Percentiles rank a stretch among this genome's conserved stretches.
phyloP scores from a whole-genome alignment of 768 basidiomycete species.

The Trametes cingulata region DNA sequence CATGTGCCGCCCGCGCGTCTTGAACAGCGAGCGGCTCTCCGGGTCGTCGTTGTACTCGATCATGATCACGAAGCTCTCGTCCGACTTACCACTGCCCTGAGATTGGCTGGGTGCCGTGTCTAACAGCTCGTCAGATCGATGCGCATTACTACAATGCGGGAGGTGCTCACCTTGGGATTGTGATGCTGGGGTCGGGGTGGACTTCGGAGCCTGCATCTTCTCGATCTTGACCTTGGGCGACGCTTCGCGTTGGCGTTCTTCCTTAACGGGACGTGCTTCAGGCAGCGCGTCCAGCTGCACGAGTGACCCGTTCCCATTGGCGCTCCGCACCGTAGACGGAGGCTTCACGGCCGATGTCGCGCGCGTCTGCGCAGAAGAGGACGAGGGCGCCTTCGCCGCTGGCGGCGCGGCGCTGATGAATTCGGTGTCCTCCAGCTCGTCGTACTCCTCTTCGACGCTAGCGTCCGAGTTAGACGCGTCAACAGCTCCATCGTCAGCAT shows the following conservation, averaged over 20 bases:
- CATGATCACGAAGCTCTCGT: slow-evolving; percentile 24
- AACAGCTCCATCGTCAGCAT: background rate
- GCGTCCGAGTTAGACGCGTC: background rate
- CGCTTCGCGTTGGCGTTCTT: background rate
- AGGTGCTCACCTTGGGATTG: background rate
- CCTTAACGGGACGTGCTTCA: background rate
- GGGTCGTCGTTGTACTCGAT: slow-evolving; percentile 23
- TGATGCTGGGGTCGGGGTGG: background rate
- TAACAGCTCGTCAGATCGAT: background rate
- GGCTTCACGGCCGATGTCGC: background rate
- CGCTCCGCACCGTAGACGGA: background rate
- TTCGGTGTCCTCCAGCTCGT: slow-evolving; percentile 12
- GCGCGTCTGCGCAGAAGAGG: background rate
- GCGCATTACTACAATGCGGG: background rate
- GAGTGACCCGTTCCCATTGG: background rate
- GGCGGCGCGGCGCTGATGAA: background rate
- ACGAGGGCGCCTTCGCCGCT: background rate
- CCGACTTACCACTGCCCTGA: background rate
- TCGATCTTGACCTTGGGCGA: slow-evolving; percentile 13
- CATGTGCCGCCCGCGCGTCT: slow-evolving; percentile 43
- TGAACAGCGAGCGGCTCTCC: slow-evolving; percentile 35
- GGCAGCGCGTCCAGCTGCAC: slow-evolving; percentile 7
- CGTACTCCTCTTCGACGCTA: slow-evolving; percentile 1
- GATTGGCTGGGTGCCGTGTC: background rate
- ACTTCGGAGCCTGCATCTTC: background rate